Conservation (phyloP, 306 rosid species). For the Clitoria ternatea region DNA sequence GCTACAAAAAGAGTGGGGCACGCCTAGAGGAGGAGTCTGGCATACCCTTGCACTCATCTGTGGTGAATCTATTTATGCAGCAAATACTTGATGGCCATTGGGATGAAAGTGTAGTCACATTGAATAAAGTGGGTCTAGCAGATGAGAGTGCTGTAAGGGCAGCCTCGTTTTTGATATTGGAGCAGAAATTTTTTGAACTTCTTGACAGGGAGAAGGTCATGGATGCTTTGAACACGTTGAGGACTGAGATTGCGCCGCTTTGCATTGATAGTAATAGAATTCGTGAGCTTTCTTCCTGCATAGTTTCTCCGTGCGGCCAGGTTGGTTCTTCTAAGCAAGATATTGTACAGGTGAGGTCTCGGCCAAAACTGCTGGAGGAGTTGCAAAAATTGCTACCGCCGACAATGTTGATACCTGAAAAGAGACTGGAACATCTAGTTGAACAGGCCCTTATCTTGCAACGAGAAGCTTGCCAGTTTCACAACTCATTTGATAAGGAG, state of each 20-base stretch:
- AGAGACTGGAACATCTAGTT: slow-evolving; percentile 87
- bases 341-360: slow-evolving; percentile 42
- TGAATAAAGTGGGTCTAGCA: slow-evolving; percentile 61
- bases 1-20: slow-evolving; percentile 78
- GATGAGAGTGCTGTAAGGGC: slow-evolving; percentile 52
- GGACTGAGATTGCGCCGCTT: slow-evolving; percentile 75
- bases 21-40: slow-evolving; percentile 92
- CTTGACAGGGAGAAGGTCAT: slow-evolving; percentile 55
- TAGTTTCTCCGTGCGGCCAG: slow-evolving; percentile 46
- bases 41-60: slow-evolving; percentile 62
- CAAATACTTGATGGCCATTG: slow-evolving; percentile 74
- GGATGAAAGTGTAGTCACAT: slow-evolving; percentile 67
- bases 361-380: slow-evolving; percentile 65
- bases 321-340: slow-evolving; percentile 37
- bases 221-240: slow-evolving; percentile 79
- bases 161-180: slow-evolving; percentile 75
- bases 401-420: slow-evolving; percentile 77
- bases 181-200: slow-evolving; percentile 86
- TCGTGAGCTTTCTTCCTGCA: slow-evolving; percentile 70
- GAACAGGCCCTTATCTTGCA: slow-evolving; percentile 88
- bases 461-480: slow-evolving; percentile 77
- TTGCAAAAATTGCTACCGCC: slow-evolving; percentile 87
- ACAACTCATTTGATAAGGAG: slow-evolving; percentile 76
- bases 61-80: slow-evolving; percentile 66
- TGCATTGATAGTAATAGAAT: slow-evolving; percentile 51